Evolutionary conservation across 148 eudicot genomes (phyloP).

Genomic region (Vaccinium corymbosum): DNA sequence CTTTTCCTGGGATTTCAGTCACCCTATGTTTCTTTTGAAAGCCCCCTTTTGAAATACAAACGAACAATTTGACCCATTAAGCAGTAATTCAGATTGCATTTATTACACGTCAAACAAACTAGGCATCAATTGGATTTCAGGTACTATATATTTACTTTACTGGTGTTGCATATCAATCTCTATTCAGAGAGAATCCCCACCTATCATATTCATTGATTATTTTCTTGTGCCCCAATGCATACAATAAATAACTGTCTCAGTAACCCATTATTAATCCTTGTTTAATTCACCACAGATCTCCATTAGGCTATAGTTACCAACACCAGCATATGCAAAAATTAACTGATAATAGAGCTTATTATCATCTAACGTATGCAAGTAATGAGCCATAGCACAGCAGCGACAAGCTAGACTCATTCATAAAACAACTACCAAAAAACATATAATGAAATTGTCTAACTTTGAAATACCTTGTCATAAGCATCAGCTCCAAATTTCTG

Average conservation of each 20-base stretch:
- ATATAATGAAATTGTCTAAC: background rate
- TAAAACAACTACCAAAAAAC: background rate
- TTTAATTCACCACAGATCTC: background rate
- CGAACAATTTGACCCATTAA: background rate
- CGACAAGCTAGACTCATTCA: background rate
- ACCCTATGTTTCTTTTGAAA: no score
- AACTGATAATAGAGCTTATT: background rate
- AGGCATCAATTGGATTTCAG: no score
- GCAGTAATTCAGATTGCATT: background rate
- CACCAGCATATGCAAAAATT: background rate
- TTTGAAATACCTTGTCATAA: slow-evolving; percentile 51
- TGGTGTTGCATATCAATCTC: background rate
- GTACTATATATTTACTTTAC: no score
- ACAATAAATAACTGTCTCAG: background rate
- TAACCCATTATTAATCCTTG: background rate
- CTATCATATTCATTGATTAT: background rate
- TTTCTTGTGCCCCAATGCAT: background rate
- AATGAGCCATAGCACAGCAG: background rate
- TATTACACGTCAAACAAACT: no score
- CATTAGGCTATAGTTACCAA: background rate
- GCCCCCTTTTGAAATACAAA: no score
- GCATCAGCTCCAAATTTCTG: slow-evolving; percentile 55
- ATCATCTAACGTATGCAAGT: background rate
- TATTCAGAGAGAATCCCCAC: no score
- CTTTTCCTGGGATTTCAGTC: no score